These are phyloP conservation scores for Eleusine coracana DNA, from an alignment of 176 grass and related monocot genomes.

Conservation along the genomic window DNA sequence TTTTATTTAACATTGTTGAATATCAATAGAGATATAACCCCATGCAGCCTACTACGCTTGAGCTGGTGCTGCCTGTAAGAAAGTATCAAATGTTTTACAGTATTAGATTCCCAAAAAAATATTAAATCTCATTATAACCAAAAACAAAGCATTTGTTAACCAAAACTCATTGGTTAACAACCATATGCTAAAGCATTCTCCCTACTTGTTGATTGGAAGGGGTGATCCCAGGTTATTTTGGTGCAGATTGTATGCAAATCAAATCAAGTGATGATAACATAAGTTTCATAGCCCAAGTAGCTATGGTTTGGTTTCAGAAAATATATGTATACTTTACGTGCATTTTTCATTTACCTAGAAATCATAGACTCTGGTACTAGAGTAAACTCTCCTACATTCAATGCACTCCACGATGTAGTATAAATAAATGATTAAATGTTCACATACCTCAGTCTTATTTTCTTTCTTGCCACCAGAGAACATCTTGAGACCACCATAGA, in stretches of 20 bases:
- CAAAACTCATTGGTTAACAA: background rate
- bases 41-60: background rate
- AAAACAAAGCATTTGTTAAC: background rate
- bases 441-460: constrained; percentile 56
- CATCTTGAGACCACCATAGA: constrained; percentile 55
- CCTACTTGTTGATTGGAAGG: background rate
- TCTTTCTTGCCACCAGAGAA: constrained; percentile 59
- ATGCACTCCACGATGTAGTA: background rate
- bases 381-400: background rate
- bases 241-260: background rate
- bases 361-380: background rate
- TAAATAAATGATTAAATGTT: background rate
- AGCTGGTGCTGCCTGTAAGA: constrained; percentile 37
- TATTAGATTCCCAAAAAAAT: background rate
- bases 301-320: background rate
- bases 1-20: constrained; percentile 24
- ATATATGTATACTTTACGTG: background rate
- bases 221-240: background rate
- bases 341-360: background rate
- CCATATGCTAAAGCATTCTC: background rate
- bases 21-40: background rate
- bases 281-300: background rate
- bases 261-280: background rate
- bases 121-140: background rate
- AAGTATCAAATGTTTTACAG: background rate